Base-by-base conservation (phyloP, 257 asterid genomes). In the Nicotiana noctiflora region DNA sequence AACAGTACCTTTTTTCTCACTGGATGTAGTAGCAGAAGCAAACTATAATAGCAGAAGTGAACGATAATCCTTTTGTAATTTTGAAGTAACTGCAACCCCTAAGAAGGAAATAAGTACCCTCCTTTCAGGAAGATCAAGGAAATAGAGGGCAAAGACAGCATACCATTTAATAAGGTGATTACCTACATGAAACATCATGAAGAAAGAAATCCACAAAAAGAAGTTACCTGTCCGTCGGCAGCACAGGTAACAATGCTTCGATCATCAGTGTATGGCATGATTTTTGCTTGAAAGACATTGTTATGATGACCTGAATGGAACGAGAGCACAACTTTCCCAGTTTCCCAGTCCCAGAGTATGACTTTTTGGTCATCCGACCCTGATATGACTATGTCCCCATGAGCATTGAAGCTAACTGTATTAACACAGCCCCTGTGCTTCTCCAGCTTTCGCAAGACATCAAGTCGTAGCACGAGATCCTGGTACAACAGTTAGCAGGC, bases 281-380 rank as follows among this genome's bases (percentile, higher is more conserved):
- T 40, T 84, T 92, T 95, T 72, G 99, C 99, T 83, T 95, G 98
- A 80, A 95, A 95, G 56, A 92, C 91, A 87, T 92, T 95, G 90
- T 91, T 90, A 75, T 82, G 82, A 80, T 95, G 98, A 60, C 92
- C 97, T 4, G 99, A 93, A 81, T 88, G 91, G 85, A 90, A 93
- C 79, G 93, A 86, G 67, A 92, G 90, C 64, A 83, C 91, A 76
- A 81, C 81, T 29, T 76, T 82, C 57, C 99, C 97, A 86, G 92
- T 81, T 84, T 92, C 96, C 99, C 98, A 95, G 83, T 95, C 94
- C 99, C 99, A 95, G 76, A 93, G 90, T 79, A 93, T 89, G 87
- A 95, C 82, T 91, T 84, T 87, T 86, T 81, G 89, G 86, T 95
- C 99, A 66, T 95, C 99, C 77, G 99, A 92, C 61, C 97, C 99